A percentile compares a stretch with the other conserved stretches of the same genome.
These are phyloP conservation scores for Pleurotus sapidus DNA, from an alignment of 768 basidiomycete species.

Conservation along the genomic window DNA sequence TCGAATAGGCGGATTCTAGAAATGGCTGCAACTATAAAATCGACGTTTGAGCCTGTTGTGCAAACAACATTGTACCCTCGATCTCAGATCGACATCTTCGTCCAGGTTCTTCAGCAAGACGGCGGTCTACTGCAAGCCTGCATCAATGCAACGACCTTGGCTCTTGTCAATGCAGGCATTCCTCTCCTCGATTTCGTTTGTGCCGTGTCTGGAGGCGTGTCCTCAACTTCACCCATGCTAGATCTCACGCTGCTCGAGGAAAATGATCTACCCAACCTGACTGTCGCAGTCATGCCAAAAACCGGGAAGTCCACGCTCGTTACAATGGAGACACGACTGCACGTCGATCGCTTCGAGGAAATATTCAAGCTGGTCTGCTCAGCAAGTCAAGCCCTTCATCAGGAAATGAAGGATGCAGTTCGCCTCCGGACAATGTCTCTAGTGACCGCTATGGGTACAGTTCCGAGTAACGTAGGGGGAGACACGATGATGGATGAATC, in stretches of 20 bases:
- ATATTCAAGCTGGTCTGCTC: conserved; percentile 78
- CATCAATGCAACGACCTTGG: conserved; percentile 93
- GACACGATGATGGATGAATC: conserved; percentile 27
- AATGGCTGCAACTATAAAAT: conserved; percentile 81
- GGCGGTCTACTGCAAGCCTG: conserved; percentile 89
- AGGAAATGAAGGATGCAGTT: conserved; percentile 80
- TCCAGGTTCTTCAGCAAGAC: conserved; percentile 93
- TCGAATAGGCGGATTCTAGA: conserved; percentile 76
- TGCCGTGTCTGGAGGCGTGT: conserved; percentile 85
- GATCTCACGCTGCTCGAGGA: conserved; percentile 91
- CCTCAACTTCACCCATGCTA: conserved; percentile 76
- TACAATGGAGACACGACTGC: conserved; percentile 92
- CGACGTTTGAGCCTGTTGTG: conserved; percentile 95
- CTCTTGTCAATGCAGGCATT: conserved; percentile 87
- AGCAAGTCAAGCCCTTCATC: conserved; percentile 73
- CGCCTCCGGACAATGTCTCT: conserved; percentile 59
- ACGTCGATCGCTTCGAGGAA: conserved; percentile 90
- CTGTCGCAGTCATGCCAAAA: conserved; percentile 87
- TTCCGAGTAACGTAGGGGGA: conserved; percentile 25
- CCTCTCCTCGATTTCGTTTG: conserved; percentile 90
- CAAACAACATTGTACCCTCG: conserved; percentile 90
- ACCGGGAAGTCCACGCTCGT: conserved; percentile 84
- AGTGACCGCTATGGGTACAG: conserved; percentile 58
- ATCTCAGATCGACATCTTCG: conserved; percentile 89
- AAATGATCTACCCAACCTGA: conserved; percentile 83